Conservation (phyloP, 371 early-diverging fungal genomes). For the Mucor mucedo region DNA sequence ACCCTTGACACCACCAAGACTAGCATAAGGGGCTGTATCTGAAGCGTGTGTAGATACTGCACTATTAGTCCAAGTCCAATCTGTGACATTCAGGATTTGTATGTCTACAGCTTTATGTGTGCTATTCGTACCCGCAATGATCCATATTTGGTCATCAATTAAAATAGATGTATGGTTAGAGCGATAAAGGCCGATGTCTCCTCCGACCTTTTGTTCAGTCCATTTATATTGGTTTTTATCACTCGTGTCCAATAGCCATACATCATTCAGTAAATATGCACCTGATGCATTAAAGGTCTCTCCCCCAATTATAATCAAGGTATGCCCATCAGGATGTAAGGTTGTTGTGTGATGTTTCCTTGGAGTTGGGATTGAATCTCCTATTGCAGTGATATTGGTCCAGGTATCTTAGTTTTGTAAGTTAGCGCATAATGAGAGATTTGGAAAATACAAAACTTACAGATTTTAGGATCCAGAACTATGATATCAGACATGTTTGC, state of each 20-base stretch:
- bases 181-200: constrained; percentile 20
- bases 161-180: constrained; percentile 36
- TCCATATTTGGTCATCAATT: constrained; percentile 30
- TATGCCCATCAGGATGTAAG: constrained; percentile 32
- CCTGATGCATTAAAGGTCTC: constrained; percentile 29
- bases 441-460: constrained; percentile 10
- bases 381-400: constrained; percentile 17
- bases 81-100: constrained; percentile 29
- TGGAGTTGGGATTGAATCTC: constrained; percentile 14
- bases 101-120: constrained; percentile 33
- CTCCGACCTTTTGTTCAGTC: constrained; percentile 13
- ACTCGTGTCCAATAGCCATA: constrained; percentile 28
- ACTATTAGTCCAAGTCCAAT: constrained; percentile 26
- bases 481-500: constrained; percentile 32
- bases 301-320: constrained; percentile 30
- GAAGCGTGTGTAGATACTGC: neutral
- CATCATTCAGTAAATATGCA: constrained; percentile 26
- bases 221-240: constrained; percentile 16
- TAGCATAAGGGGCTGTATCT: neutral
- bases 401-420: constrained; percentile 20
- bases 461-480: constrained; percentile 30
- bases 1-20: constrained; percentile 26
- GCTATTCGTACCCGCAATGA: constrained; percentile 34
- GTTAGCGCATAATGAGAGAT: too few relatives aligned
- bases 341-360: constrained; percentile 38